Base-by-base conservation (phyloP, 495 filamentous ascomycete genomes). In the Trypethelium eluteriae region DNA sequence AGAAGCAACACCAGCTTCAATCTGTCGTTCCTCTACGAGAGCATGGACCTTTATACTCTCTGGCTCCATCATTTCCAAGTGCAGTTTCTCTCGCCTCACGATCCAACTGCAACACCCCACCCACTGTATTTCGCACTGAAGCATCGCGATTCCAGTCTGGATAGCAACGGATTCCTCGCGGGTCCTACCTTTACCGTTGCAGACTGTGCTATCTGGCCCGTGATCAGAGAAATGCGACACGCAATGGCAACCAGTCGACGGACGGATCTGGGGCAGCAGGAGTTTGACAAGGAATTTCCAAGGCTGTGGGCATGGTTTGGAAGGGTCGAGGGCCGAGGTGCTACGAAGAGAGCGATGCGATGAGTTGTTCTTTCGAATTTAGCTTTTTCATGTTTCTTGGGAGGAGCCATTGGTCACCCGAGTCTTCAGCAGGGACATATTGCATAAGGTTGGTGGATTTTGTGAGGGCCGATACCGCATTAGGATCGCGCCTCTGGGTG, bases 201-300 rank as follows among this genome's bases (percentile, higher is more conserved):
- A 11, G 62, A 63, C 38, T 63, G 62, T 47, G 62, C 62, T 7
- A 11, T 63, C 9, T 63, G 62, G 62, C 62, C 62, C 4, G 62
- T 63, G 34, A n/a, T 63, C 11, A 32, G 25, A 3, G 62, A 63
- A 34, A 59, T 59, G 36, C 53, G 53, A 9, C 0, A 34, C 25
- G 53, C 14, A 7, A 36, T 59, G 32, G 53, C 25, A 36, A 34
- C 10, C 0, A 36, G 18, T 36, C n/a, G 18, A 59, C 25, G 18
- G 6, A 59, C 4, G 53, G 32, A 59, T 34, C 5, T 36, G 6
- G 32, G 32, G n/a, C 3, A 10, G 18, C 25, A 36, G 14, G 53
- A 59, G 7, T 59, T 59, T 36, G 53, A 59, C 32, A 36, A 36
- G 32, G 53, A 59, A 32, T 59, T 59, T 59, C 53, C 53, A 36